A percentile compares a stretch with the other conserved stretches of the same genome.
phyloP scores from a whole-genome alignment of 108 stramenopile genomes.

The Stephanodiscus triporus region DNA sequence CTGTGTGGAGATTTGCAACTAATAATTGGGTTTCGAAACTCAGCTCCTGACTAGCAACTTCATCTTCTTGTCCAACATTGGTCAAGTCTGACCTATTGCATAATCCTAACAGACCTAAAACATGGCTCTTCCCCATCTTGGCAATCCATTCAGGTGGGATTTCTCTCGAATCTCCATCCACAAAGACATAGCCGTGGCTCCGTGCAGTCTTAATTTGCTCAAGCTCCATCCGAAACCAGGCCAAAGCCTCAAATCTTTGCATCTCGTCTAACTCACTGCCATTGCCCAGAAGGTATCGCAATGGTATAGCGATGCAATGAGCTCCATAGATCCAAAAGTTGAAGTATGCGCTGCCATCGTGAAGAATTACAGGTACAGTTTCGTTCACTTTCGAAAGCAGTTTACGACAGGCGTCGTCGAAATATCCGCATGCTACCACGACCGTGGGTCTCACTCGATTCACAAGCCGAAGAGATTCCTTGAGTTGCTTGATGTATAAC shows the following conservation, averaged over 20 bases:
- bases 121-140: conserved; percentile 57
- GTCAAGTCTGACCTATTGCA: conserved; percentile 16
- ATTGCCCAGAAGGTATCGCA: conserved; percentile 40
- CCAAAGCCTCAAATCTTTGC: conserved; percentile 41
- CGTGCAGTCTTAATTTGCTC: conserved; percentile 82
- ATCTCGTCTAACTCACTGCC: conserved; percentile 1
- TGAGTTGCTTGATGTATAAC: conserved; percentile 63
- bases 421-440: conserved; percentile 67
- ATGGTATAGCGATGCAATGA: conserved; percentile 62
- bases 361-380: conserved; percentile 76
- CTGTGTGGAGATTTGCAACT: conserved; percentile 13
- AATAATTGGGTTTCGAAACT: background rate
- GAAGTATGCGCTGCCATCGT: conserved; percentile 68
- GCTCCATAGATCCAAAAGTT: conserved; percentile 79
- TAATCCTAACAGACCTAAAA: conserved; percentile 40
- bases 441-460: conserved; percentile 79
- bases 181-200: conserved; percentile 72
- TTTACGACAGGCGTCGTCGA: conserved; percentile 66
- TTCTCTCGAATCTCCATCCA: conserved; percentile 73
- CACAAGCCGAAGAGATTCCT: conserved; percentile 67
- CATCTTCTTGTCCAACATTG: conserved; percentile 12
- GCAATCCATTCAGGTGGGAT: conserved; percentile 57
- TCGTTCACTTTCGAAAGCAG: conserved; percentile 77
- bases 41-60: background rate
- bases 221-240: conserved; percentile 78